Conservation (phyloP, 176 grass and related monocot genomes). For the Elaeis guineensis region DNA sequence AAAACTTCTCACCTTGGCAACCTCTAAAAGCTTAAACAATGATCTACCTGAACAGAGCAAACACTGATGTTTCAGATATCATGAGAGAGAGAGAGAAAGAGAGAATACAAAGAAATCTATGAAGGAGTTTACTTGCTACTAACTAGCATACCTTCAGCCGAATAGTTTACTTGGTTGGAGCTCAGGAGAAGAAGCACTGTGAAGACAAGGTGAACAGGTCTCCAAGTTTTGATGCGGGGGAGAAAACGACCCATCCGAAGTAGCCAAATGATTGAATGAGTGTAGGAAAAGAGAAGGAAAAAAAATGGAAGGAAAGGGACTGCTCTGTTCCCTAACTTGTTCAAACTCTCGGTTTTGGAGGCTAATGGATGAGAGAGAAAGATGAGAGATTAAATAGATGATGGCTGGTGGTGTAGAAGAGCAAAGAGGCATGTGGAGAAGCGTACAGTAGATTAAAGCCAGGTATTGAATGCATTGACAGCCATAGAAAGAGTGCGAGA, state of each 20-base stretch:
- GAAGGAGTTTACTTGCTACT: too few species aligned
- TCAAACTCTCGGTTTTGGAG: too few species aligned
- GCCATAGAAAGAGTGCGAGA: neutral
- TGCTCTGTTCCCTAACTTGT: neutral
- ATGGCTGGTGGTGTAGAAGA: neutral
- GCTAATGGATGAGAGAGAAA: too few species aligned
- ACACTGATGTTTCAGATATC: too few species aligned
- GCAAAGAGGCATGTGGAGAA: neutral
- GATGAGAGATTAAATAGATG: neutral
- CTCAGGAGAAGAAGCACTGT: constrained; percentile 17
- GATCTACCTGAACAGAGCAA: constrained; percentile 1
- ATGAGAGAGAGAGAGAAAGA: too few species aligned
- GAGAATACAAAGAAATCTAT: too few species aligned
- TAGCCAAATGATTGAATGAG: neutral
- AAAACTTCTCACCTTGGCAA: constrained; percentile 1
- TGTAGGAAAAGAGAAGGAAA: neutral
- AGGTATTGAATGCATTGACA: neutral
- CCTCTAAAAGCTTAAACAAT: neutral
- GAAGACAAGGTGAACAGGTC: constrained; percentile 14
- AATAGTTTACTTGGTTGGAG: constrained; percentile 13
- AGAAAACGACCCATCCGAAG: constrained; percentile 32
- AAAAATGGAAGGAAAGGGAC: neutral
- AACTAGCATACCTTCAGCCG: constrained; percentile 24
- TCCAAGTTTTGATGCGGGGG: constrained; percentile 17
- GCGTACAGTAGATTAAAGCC: neutral